Percentiles rank a stretch among this genome's conserved stretches.
Evolutionary conservation across 495 filamentous ascomycete species (phyloP).

Genomic region (Xylaria flabelliformis): DNA sequence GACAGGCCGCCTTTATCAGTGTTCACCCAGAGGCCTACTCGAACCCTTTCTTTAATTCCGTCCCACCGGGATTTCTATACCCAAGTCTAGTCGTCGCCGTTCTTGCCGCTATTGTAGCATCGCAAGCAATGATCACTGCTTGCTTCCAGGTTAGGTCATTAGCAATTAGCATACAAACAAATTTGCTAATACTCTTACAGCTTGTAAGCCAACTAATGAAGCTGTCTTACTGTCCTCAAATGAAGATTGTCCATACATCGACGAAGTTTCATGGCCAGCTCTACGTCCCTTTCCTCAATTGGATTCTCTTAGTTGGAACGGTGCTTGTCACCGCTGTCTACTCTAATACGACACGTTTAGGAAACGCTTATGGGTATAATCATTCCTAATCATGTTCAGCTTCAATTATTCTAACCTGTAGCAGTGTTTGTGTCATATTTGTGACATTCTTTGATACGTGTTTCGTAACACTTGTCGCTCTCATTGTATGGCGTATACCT

Average conservation of each 20-base stretch:
- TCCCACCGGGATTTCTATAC: constrained; percentile 70
- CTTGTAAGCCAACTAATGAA: constrained; percentile 76
- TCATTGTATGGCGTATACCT: constrained; percentile 70
- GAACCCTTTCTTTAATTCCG: constrained; percentile 75
- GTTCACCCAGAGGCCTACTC: constrained; percentile 63
- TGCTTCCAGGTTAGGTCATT: constrained; percentile 55
- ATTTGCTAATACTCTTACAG: constrained; percentile 40
- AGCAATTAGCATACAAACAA: neutral
- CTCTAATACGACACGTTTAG: constrained; percentile 65
- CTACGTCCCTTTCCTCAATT: constrained; percentile 75
- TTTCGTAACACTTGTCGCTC: constrained; percentile 70
- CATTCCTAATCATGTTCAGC: neutral
- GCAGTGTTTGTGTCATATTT: constrained; percentile 69
- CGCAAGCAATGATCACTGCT: constrained; percentile 78
- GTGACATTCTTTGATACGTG: constrained; percentile 77
- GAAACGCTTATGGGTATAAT: constrained; percentile 50
- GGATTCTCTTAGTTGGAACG: constrained; percentile 76
- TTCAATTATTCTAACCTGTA: constrained; percentile 54
- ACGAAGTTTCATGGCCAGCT: constrained; percentile 71
- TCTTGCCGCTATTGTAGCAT: constrained; percentile 75
- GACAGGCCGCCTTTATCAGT: constrained; percentile 76
- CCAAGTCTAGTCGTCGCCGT: constrained; percentile 70
- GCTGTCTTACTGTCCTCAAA: constrained; percentile 75
- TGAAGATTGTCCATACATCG: constrained; percentile 71
- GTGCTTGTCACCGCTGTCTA: constrained; percentile 76